Conservation (phyloP, 1,284 basidiomycete genomes). For the Fomitopsis palustris region DNA sequence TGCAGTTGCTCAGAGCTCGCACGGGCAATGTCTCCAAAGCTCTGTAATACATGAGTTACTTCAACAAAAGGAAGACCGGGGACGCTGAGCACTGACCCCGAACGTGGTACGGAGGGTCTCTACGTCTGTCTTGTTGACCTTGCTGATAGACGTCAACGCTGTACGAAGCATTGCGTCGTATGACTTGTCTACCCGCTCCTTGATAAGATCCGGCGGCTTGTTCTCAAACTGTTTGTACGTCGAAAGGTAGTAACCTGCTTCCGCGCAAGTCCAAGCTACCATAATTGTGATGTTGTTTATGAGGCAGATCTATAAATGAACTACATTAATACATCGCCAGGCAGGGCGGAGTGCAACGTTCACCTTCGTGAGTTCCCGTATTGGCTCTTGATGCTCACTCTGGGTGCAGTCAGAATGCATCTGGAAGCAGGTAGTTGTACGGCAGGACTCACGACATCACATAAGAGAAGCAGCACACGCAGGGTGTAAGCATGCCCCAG, state of each 20-base stretch:
- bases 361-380: conserved; percentile 89
- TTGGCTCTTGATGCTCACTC: conserved; percentile 88
- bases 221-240: conserved; percentile 94
- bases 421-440: background rate
- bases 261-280: conserved; percentile 88
- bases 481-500: conserved; percentile 82
- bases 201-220: conserved; percentile 91
- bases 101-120: conserved; percentile 91
- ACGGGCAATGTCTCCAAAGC: conserved; percentile 76
- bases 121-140: conserved; percentile 97
- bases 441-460: conserved; percentile 75
- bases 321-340: background rate
- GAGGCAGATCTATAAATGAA: conserved; percentile 59
- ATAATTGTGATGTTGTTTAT: conserved; percentile 93
- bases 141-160: conserved; percentile 87
- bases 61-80: background rate
- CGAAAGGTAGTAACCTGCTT: conserved; percentile 89
- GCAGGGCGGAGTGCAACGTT: background rate
- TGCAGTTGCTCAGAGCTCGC: conserved; percentile 75
- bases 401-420: conserved; percentile 27
- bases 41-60: conserved; percentile 43
- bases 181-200: conserved; percentile 89
- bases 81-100: conserved; percentile 56
- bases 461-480: conserved; percentile 86
- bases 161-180: conserved; percentile 80